Evolutionary conservation across 352 stramenopile species (phyloP), one percentile per base, ranked within the genome.

Genomic region (Pythium chondricola): DNA sequence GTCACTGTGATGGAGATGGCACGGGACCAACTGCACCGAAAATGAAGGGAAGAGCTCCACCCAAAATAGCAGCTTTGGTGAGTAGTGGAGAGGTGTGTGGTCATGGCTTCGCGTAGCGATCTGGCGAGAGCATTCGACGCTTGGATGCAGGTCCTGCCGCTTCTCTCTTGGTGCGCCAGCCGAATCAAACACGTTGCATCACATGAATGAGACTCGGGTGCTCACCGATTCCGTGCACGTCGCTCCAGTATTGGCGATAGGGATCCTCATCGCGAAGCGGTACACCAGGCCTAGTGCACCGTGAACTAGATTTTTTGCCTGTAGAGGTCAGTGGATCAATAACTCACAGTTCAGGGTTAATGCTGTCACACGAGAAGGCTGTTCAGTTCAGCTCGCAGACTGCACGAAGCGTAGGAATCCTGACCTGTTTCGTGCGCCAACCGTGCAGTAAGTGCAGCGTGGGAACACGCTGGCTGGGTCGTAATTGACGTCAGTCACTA

Each of bases 141-240:
- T 33, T 33, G 29, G 29, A 33, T 33, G 29, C 29, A 33, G 29
- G 29, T 8, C 13, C 7, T 8, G 29, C 8, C 29, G 8, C 29
- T 8, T 24, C 3, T 44, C 35, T 20, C 61, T 41, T 33, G 78
- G 67, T 38, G 52, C 27, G 2, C 55, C 49, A 17, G 66, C 42
- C 4, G 73, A 42, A 11, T 69, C 54, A 31, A 66, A 6, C 38
- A 20, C 6, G 18, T 30, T 2, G 22, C 8, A 31, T 43, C 38
- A 27, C 6, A 10, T 8, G n/a, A n/a, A n/a, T n/a, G n/a, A n/a
- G n/a, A n/a, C n/a, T n/a, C n/a, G n/a, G n/a, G n/a, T n/a, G n/a
- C n/a, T n/a, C n/a, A 43, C 6, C 64, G 13, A 60, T 40, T 56
- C 35, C 31, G 41, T 62, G 25, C 0, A 51, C 52, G 22, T 59